A percentile compares a stretch with the other conserved stretches of the same genome.
These are phyloP conservation scores for Cercospora brassicicola DNA, from an alignment of 2,329 filamentous ascomycete genomes.

Conservation along the genomic window DNA sequence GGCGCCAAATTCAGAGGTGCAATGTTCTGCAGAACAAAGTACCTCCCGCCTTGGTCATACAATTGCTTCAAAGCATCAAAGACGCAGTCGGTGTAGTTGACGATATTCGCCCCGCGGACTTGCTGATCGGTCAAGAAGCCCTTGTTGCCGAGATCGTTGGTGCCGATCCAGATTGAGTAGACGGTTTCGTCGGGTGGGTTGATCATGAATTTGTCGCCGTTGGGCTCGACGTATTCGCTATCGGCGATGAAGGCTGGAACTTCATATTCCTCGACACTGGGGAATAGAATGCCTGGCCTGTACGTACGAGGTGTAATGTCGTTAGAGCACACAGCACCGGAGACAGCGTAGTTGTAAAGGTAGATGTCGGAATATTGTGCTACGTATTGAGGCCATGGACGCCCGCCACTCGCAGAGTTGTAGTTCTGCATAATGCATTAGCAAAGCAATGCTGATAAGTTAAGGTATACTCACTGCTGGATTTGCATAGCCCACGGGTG, in stretches of 20 bases:
- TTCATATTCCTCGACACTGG: conserved; percentile 52
- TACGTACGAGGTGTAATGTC: conserved; percentile 61
- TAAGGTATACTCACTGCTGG: conserved; percentile 43
- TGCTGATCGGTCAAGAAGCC: conserved; percentile 68
- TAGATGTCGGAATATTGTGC: conserved; percentile 58
- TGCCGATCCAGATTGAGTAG: conserved; percentile 78
- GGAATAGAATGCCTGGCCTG: conserved; percentile 57
- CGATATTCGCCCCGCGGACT: conserved; percentile 58
- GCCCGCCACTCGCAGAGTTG: conserved; percentile 63
- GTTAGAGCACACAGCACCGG: conserved; percentile 72
- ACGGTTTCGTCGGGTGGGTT: conserved; percentile 61
- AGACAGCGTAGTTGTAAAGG: conserved; percentile 60
- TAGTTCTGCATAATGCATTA: conserved; percentile 27
- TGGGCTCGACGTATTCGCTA: conserved; percentile 35
- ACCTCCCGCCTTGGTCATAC: conserved; percentile 65
- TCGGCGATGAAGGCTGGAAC: conserved; percentile 52
- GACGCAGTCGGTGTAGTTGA: conserved; percentile 67
- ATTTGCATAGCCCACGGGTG: conserved; percentile 61
- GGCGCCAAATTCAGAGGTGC: conserved; percentile 68
- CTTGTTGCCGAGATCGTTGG: conserved; percentile 70
- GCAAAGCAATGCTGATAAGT: neutral
- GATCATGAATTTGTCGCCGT: conserved; percentile 46
- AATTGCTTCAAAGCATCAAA: conserved; percentile 63
- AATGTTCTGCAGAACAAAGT: conserved; percentile 71
- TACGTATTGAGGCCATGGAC: conserved; percentile 68